Base-by-base conservation (phyloP, 768 basidiomycete species). In the Lanmaoa rubissima region DNA sequence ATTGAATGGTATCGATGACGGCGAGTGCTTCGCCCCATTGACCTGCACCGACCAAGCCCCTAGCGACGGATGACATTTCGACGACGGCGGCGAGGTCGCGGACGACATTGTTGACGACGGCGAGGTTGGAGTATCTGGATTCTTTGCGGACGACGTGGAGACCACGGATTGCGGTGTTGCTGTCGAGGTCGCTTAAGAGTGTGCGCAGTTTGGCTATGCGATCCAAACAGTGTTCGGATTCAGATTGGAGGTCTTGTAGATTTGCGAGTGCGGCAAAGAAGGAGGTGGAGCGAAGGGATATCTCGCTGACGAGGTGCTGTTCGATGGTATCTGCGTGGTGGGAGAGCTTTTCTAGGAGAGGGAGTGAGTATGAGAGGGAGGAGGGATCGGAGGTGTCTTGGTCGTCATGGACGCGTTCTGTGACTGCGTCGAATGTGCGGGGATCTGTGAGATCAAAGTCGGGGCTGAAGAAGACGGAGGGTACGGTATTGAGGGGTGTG, bases 261-360 rank as follows among this genome's bases (percentile, higher is more conserved):
- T 99, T 99, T 8, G 93, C 83, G 38, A 99, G 82, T 8, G 97
- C 97, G 5, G 95, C 88, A 65, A 98, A 99, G 81, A 99, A 99
- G 1, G 94, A 93, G 1, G 91, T 83, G 0, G 94, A 92, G 14
- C 96, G 88, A 11, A 89, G 76, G 10, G 90, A 89, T 44, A 99
- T 95, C 73, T 98, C 97, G 58, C 86, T 86, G 5, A 95, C 84
- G 54, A 99, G 88, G 72, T 99, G 96, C 57, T 93, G 86, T 69
- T 99, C 97, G 59, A 98, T 83, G 1, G 89, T 89, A 69, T 98
- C 97, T 2, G 95, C 87, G 65, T 96, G 88, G 54, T 92, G 88
- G 11, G 94, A 94, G 60, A 98, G 84, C 64, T 86, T 88, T 68
- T 98, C 95, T 11, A 96, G 86, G 4, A 95, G 76, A 0, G 88